phyloP scores from a whole-genome alignment of 495 filamentous ascomycete species.

The Lophiotrema nucula region DNA sequence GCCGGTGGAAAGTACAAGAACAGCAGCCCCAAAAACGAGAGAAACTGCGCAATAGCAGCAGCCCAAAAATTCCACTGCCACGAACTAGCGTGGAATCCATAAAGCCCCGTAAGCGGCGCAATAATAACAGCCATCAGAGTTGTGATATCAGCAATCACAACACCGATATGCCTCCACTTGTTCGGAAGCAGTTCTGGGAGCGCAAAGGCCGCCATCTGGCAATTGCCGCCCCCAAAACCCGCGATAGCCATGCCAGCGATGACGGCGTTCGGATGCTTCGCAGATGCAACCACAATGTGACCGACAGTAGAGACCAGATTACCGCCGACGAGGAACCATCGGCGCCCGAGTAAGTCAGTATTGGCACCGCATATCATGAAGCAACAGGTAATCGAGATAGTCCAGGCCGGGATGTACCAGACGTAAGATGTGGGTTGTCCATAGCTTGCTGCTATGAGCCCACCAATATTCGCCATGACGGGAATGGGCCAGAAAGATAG shows the following conservation, averaged over 20 bases:
- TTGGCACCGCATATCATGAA: conserved; percentile 32
- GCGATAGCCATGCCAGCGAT: conserved; percentile 16
- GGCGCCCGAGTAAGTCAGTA: conserved; percentile 16
- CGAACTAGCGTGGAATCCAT: conserved; percentile 25
- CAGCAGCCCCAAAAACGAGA: conserved; percentile 28
- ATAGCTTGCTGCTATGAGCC: too few species aligned
- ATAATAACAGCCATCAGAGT: conserved; percentile 37
- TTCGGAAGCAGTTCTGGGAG: conserved; percentile 42
- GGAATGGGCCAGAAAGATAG: too few species aligned
- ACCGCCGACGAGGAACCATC: conserved; percentile 20
- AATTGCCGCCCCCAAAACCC: conserved; percentile 22
- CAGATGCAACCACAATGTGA: conserved; percentile 15
- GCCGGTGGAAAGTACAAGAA: conserved; percentile 33
- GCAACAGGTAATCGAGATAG: neutral
- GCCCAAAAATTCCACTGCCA: conserved; percentile 32
- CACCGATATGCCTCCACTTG: conserved; percentile 37
- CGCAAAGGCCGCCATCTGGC: conserved; percentile 37
- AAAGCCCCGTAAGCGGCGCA: conserved; percentile 37
- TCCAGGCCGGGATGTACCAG: too few species aligned
- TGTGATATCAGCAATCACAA: conserved; percentile 36
- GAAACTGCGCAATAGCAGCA: conserved; percentile 10
- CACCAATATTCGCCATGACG: too few species aligned
- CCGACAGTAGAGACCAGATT: conserved; percentile 3
- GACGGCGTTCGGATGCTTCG: conserved; percentile 21
- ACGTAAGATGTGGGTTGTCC: too few species aligned